A percentile compares a stretch with the other conserved stretches of the same genome.
Evolutionary conservation across 768 basidiomycete species (phyloP).

Genomic region (Pulveroboletus sp.): DNA sequence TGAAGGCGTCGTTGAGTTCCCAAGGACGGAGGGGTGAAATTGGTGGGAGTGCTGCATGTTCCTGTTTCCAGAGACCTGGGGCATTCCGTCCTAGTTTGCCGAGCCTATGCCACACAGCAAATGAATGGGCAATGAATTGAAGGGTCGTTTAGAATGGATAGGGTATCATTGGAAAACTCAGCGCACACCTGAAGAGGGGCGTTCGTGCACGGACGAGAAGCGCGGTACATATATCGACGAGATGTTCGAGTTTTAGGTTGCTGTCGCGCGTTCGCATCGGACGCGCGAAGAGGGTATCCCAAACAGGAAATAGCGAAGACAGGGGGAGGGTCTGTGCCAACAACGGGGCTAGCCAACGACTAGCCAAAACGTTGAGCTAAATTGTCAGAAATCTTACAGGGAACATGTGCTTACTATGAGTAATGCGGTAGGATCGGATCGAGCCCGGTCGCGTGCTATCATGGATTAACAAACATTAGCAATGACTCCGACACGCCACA

Average conservation of each 20-base stretch:
- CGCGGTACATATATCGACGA: constrained; percentile 66
- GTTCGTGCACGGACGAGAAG: constrained; percentile 60
- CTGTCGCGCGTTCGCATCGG: constrained; percentile 47
- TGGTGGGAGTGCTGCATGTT: constrained; percentile 34
- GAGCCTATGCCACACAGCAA: constrained; percentile 38
- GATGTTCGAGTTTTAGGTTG: constrained; percentile 61
- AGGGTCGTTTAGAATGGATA: neutral
- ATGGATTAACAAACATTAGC: neutral
- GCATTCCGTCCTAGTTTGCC: constrained; percentile 43
- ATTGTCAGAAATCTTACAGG: neutral
- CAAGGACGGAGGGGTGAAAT: constrained; percentile 44
- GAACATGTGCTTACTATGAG: constrained; percentile 55
- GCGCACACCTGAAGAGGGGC: constrained; percentile 50
- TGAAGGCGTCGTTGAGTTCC: constrained; percentile 60
- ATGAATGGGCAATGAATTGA: neutral
- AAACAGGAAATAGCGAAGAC: constrained; percentile 52
- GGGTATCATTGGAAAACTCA: neutral
- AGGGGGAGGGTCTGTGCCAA: constrained; percentile 72
- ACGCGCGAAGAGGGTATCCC: constrained; percentile 69
- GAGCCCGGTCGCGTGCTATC: constrained; percentile 58
- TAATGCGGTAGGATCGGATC: constrained; percentile 74
- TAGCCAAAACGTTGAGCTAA: constrained; percentile 23
- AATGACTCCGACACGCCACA: neutral
- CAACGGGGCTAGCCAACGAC: constrained; percentile 72
- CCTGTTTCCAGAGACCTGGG: constrained; percentile 54